phyloP scores from a whole-genome alignment of 164 flowering plant species.

The Vitis rupestris region DNA sequence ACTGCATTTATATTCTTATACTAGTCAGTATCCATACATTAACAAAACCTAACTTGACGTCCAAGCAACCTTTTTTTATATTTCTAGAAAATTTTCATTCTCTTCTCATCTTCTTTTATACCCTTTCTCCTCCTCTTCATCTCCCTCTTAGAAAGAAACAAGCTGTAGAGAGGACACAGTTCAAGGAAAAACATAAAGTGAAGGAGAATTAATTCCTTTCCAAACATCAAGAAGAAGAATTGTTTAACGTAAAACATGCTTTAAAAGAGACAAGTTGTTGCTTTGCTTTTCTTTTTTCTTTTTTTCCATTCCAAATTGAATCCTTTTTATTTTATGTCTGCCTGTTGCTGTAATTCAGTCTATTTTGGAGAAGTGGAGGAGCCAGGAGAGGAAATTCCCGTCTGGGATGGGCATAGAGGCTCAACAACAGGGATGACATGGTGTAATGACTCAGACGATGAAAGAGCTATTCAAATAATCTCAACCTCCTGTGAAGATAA shows the following conservation, averaged over 20 bases:
- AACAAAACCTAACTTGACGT: constrained; percentile 47
- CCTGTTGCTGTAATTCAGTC: background rate
- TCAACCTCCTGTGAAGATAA: constrained; percentile 3
- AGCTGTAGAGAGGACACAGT: background rate
- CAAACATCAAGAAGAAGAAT: constrained; percentile 4
- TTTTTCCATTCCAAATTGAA: background rate
- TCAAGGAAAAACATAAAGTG: constrained; percentile 3
- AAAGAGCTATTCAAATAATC: constrained; percentile 13
- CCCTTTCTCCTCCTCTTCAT: constrained; percentile 10
- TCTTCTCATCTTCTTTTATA: background rate
- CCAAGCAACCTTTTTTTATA: constrained; percentile 46
- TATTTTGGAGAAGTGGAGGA: constrained; percentile 14
- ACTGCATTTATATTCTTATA: constrained; percentile 16
- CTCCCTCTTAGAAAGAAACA: background rate
- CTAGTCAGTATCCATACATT: constrained; percentile 13
- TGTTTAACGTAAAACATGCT: constrained; percentile 13
- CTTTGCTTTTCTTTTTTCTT: constrained; percentile 7
- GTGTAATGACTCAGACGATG: constrained; percentile 45
- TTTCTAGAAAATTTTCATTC: constrained; percentile 13
- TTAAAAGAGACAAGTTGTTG: constrained; percentile 1
- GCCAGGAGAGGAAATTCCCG: constrained; percentile 1
- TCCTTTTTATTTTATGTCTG: background rate
- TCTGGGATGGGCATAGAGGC: constrained; percentile 37
- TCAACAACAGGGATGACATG: constrained; percentile 54
- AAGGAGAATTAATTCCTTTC: constrained; percentile 13